Base-by-base conservation (phyloP, 805 yeast genomes). In the Candida alai region DNA sequence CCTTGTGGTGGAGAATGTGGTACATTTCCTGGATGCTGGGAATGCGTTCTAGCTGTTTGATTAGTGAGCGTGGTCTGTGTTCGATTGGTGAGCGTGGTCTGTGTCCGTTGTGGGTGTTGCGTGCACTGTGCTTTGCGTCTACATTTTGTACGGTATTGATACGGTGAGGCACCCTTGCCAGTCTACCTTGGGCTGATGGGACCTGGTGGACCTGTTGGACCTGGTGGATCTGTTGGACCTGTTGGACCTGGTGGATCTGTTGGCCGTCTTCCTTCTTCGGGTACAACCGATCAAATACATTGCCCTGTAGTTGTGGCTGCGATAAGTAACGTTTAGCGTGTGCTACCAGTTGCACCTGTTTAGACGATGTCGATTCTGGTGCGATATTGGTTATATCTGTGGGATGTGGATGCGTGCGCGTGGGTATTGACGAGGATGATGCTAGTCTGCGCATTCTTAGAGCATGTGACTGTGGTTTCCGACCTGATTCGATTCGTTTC, bases 1-100 rank as follows among this genome's bases (percentile, higher is more conserved):
- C 65, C 26, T 53, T 49, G 4, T 42, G 40, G 35, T 51, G 38
- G 1, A 64, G 37, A 4, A 47, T 29, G 13, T 26, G 28, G 33
- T 46, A 60, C 20, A 63, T 40, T n/a, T 52, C 55, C 4, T 27
- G 25, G 10, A 26, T 32, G 10, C 24, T 24, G 17, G 26, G 17
- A 13, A 6, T 36, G 30, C n/a, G 19, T 2, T 12, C 20, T 14
- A 13, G 24, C 19, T 14, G 27, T 10, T 27, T 26, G 18, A 12
- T n/a, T 11, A 19, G 15, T 19, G 23, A 11, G 3, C 11, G 8
- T 8, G 28, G 19, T 26, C 4, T n/a, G 4, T 26, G 28, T 26
- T 26, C 28, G n/a, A n/a, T n/a, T n/a, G n/a, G n/a, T n/a, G n/a
- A n/a, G n/a, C n/a, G n/a, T n/a, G n/a, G n/a, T n/a, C n/a, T n/a